Base-by-base conservation (phyloP, 2,329 filamentous ascomycete species). In the Verticillium tricorpus region DNA sequence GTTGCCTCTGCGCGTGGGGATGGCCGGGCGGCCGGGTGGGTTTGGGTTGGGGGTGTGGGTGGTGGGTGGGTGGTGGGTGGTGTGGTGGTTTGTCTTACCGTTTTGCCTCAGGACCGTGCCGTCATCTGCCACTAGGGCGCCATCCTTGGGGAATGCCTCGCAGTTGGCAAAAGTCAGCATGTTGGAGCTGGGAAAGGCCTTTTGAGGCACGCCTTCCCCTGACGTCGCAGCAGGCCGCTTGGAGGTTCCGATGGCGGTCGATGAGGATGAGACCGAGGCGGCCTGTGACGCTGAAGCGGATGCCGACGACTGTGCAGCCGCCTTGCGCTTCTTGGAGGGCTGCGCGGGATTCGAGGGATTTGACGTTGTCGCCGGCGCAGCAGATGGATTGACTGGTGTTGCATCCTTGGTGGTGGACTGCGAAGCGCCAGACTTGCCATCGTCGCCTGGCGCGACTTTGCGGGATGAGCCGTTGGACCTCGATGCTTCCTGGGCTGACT, bases 111-210 rank as follows among this genome's bases (percentile, higher is more conserved):
- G 81, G 61, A 88, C 84, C 55, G 92, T 95, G 67, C 95, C 95
- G 78, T 98, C 93, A 74, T 99, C 95, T 64, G 95, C 92, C 68
- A 90, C 85, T 73, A 99, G 83, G 72, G 89, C 89, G 61, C 91
- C 91, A 69, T 93, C 83, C 70, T 90, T 89, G 82, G 83, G 58
- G 19, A 52, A 52, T 52, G 45, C 45, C 19, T 52, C 45, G 85
- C 85, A 8, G 62, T 86, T 85, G 70, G 84, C 87, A 76, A 98
- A 98, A 54, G 86, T 92, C 78, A 97, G 85, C 87, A 98, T 89
- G 75, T 96, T 97, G 59, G 91, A 89, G 70, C 92, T 88, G 65
- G 85, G 81, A 67, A 79, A 79, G 65, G 76, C 76, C 65, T 65
- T 66, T 61, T 65, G 61, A 62, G 62, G 40, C 58, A 60, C 25